Conservation (phyloP, 2,329 filamentous ascomycete genomes). For the Colletotrichum eremochloae region DNA sequence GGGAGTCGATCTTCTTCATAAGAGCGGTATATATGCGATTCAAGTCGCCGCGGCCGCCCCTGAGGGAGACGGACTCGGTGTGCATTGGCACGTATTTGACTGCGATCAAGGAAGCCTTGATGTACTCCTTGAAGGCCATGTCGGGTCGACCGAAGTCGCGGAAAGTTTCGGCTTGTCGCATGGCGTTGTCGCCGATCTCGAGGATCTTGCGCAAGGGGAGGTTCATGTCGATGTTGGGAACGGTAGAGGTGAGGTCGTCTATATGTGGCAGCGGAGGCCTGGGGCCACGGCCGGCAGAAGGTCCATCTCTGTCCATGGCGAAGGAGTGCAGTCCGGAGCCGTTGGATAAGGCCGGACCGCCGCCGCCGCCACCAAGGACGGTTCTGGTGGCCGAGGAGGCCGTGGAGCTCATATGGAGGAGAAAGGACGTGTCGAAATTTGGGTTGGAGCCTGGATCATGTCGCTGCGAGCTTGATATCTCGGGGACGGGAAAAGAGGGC, state of each 20-base stretch:
- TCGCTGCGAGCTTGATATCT: conserved; percentile 27
- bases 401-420: conserved; percentile 39
- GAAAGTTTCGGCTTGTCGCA: conserved; percentile 72
- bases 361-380: conserved; percentile 37
- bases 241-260: conserved; percentile 63
- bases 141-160: conserved; percentile 77
- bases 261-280: conserved; percentile 64
- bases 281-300: conserved; percentile 42
- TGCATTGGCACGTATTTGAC: conserved; percentile 83
- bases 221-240: conserved; percentile 61
- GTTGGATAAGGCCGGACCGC: conserved; percentile 35
- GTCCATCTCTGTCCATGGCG: conserved; percentile 37
- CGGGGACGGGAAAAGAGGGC: not conserved
- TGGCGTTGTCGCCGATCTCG: conserved; percentile 63
- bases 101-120: conserved; percentile 84
- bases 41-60: conserved; percentile 64
- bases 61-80: conserved; percentile 77
- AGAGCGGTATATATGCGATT: conserved; percentile 64
- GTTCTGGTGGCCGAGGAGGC: conserved; percentile 41
- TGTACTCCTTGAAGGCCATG: conserved; percentile 84
- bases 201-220: conserved; percentile 68
- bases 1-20: conserved; percentile 62
- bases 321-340: conserved; percentile 38
- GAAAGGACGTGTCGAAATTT: conserved; percentile 23
- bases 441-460: conserved; percentile 34